Evolutionary conservation across 2,329 filamentous ascomycete species (phyloP).

Genomic region (Epicoccum sorghinum): DNA sequence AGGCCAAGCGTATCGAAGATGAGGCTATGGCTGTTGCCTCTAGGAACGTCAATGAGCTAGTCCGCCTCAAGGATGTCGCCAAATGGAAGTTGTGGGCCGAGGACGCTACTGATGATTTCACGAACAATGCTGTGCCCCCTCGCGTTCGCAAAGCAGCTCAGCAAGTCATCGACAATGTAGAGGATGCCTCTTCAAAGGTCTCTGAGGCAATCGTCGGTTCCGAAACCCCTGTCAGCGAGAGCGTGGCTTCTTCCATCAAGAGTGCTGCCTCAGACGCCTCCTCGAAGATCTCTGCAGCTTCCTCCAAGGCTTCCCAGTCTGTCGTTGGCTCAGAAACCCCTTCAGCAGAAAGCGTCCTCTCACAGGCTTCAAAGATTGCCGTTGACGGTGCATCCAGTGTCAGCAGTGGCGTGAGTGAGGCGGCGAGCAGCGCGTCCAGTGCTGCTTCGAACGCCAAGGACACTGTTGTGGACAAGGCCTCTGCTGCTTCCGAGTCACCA

Average conservation of each 20-base stretch:
- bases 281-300: constrained; percentile 29
- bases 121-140: constrained; percentile 67
- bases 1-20: constrained; percentile 73
- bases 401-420: constrained; percentile 20
- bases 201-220: constrained; percentile 45
- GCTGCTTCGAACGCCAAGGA: constrained; percentile 25
- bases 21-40: constrained; percentile 82
- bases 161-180: constrained; percentile 48
- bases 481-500: constrained; percentile 33
- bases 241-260: constrained; percentile 46
- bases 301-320: constrained; percentile 32
- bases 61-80: constrained; percentile 80
- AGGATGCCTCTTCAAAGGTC: constrained; percentile 45
- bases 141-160: constrained; percentile 57
- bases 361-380: constrained; percentile 20
- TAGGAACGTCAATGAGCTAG: constrained; percentile 78
- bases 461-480: constrained; percentile 20
- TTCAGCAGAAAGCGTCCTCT: constrained; percentile 27
- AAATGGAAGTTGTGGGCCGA: constrained; percentile 79
- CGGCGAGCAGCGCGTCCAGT: constrained; percentile 27
- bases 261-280: constrained; percentile 44
- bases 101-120: constrained; percentile 81
- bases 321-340: constrained; percentile 25
- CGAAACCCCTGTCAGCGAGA: constrained; percentile 41
- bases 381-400: constrained; percentile 20